Evolutionary conservation across 106 monocot species (phyloP).

Genomic region (Apostasia ramifera): DNA sequence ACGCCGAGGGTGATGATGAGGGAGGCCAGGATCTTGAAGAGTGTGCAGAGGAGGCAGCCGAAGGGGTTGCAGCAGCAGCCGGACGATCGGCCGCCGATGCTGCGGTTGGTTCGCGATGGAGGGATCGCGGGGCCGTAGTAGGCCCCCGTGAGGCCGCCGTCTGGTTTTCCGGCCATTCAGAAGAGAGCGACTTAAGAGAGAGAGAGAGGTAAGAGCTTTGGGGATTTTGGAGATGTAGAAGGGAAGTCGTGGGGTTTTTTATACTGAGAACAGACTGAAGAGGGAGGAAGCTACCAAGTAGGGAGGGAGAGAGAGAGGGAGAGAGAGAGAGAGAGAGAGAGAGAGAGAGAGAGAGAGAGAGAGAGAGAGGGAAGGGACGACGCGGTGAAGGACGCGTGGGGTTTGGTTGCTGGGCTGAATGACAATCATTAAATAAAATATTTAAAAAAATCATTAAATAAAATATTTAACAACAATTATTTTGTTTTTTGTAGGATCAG

Average conservation of each 20-base stretch:
- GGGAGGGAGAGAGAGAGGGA: no score
- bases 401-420: no score
- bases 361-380: no score
- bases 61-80: slow-evolving; percentile 11
- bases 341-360: no score
- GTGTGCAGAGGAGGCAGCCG: slow-evolving; percentile 22
- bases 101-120: slow-evolving; percentile 10
- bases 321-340: no score
- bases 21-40: slow-evolving; percentile 24
- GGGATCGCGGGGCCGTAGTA: slow-evolving; percentile 52
- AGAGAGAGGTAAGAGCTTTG: slow-evolving; percentile 2
- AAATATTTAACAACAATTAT: no score
- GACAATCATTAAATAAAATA: no score
- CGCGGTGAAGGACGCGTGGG: no score
- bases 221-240: neutral
- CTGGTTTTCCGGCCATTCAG: slow-evolving; percentile 5
- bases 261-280: no score
- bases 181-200: neutral
- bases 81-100: slow-evolving; percentile 13
- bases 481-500: no score
- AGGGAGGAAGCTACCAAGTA: no score
- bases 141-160: slow-evolving; percentile 25
- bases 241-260: neutral
- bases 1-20: slow-evolving; percentile 40
- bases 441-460: no score